Percentiles rank a stretch among this genome's conserved stretches.
phyloP scores from a whole-genome alignment of 805 yeast genomes.

The Candida alai region DNA sequence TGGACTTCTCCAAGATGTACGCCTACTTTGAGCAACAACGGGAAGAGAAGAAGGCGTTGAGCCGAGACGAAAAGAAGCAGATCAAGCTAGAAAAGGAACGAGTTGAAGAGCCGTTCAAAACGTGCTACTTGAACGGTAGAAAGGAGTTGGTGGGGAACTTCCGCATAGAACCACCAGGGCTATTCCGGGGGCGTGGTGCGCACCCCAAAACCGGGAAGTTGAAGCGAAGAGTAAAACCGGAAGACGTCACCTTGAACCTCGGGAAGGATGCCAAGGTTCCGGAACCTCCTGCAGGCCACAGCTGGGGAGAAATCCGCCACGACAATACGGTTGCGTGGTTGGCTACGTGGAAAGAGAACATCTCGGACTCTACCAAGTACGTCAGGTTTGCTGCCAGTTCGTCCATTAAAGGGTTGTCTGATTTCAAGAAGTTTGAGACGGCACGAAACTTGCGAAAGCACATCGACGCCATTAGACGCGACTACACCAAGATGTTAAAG shows the following conservation, averaged over 20 bases:
- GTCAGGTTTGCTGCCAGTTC: slow-evolving; percentile 91
- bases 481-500: slow-evolving; percentile 66
- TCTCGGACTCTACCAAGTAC: slow-evolving; percentile 77
- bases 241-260: slow-evolving; percentile 81
- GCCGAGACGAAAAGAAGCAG: slow-evolving; percentile 71
- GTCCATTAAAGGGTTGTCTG: slow-evolving; percentile 86
- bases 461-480: slow-evolving; percentile 68
- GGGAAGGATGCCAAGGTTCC: slow-evolving; percentile 74
- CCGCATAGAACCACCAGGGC: slow-evolving; percentile 92
- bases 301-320: slow-evolving; percentile 86
- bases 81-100: slow-evolving; percentile 69
- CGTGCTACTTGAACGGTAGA: slow-evolving; percentile 79
- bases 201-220: slow-evolving; percentile 94
- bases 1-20: slow-evolving; percentile 76
- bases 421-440: slow-evolving; percentile 87
- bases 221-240: slow-evolving; percentile 83
- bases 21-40: slow-evolving; percentile 65
- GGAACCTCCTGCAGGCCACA: slow-evolving; percentile 78
- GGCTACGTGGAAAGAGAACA: slow-evolving; percentile 96
- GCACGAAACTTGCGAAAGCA: slow-evolving; percentile 80
- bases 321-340: slow-evolving; percentile 93
- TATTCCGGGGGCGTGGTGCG: slow-evolving; percentile 94
- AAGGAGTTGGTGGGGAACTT: slow-evolving; percentile 92
- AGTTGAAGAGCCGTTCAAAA: slow-evolving; percentile 75
- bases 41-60: slow-evolving; percentile 65